phyloP scores from a whole-genome alignment of 2,329 filamentous ascomycete genomes.

The Scedosporium dehoogii region DNA sequence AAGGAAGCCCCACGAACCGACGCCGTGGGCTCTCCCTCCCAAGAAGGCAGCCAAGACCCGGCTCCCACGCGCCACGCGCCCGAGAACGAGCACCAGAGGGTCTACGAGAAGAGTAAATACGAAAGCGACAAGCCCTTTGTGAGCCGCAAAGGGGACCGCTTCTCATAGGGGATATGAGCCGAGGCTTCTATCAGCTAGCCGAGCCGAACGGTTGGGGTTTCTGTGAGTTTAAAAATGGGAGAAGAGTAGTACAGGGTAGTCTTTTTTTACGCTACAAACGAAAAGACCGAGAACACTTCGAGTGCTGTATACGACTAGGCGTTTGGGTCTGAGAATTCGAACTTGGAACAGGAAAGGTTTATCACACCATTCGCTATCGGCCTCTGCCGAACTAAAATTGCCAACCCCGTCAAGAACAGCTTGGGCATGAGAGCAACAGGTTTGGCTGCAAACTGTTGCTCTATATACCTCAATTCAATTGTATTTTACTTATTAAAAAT shows the following conservation, averaged over 20 bases:
- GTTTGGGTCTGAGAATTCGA: neutral
- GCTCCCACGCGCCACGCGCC: conserved; percentile 77
- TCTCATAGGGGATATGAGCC: conserved; percentile 43
- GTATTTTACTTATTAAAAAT: too few relatives aligned
- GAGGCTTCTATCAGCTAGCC: neutral
- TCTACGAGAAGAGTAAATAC: conserved; percentile 79
- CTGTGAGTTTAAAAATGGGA: neutral
- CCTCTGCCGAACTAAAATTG: neutral
- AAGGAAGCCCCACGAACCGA: conserved; percentile 46
- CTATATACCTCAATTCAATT: too few relatives aligned
- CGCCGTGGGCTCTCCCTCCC: conserved; percentile 51
- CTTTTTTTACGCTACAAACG: neutral
- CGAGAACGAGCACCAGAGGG: conserved; percentile 54
- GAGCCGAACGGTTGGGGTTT: neutral
- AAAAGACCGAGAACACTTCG: neutral
- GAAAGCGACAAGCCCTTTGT: conserved; percentile 68
- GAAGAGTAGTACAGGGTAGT: neutral
- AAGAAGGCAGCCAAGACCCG: conserved; percentile 68
- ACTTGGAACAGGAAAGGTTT: neutral
- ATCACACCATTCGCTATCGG: neutral
- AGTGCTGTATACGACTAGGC: neutral
- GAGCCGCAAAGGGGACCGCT: conserved; percentile 77
- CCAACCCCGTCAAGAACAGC: too few relatives aligned
- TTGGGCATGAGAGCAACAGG: neutral
- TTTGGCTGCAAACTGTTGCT: too few relatives aligned